These are phyloP conservation scores for Inonotus obliquus DNA, from an alignment of 1,284 basidiomycete species.

Conservation along the genomic window DNA sequence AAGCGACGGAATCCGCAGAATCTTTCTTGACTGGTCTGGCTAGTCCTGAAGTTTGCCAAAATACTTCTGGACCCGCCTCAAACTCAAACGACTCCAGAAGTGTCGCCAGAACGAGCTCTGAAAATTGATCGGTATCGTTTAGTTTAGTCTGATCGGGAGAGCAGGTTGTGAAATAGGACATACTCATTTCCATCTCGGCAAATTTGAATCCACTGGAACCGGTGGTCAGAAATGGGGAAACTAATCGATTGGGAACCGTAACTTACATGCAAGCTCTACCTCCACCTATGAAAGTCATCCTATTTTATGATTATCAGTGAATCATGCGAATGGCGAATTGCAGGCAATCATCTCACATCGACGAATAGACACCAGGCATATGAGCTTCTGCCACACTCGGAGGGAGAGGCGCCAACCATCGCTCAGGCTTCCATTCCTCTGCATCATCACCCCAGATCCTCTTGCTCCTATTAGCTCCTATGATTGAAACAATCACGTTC, in stretches of 20 bases:
- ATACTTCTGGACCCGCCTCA: background rate
- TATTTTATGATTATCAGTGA: constrained; percentile 9
- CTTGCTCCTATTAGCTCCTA: constrained; percentile 15
- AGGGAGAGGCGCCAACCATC: constrained; percentile 15
- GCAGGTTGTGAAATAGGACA: background rate
- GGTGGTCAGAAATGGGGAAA: background rate
- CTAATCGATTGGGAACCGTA: background rate
- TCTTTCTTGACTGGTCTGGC: background rate
- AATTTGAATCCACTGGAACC: constrained; percentile 15
- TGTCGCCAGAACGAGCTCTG: constrained; percentile 12
- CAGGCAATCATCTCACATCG: constrained; percentile 26
- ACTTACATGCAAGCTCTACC: constrained; percentile 32
- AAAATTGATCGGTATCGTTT: background rate
- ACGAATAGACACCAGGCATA: constrained; percentile 33
- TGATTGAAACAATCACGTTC: constrained; percentile 18
- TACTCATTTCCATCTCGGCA: constrained; percentile 15
- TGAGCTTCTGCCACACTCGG: constrained; percentile 23
- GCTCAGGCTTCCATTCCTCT: constrained; percentile 17
- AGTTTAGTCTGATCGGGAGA: background rate
- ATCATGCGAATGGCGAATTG: background rate
- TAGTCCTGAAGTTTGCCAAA: background rate
- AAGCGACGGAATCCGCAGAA: background rate
- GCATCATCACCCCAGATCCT: constrained; percentile 20
- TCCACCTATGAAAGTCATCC: constrained; percentile 36
- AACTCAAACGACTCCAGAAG: constrained; percentile 12